Conservation (phyloP, 2,329 filamentous ascomycete species). For the Parastagonospora nodorum region DNA sequence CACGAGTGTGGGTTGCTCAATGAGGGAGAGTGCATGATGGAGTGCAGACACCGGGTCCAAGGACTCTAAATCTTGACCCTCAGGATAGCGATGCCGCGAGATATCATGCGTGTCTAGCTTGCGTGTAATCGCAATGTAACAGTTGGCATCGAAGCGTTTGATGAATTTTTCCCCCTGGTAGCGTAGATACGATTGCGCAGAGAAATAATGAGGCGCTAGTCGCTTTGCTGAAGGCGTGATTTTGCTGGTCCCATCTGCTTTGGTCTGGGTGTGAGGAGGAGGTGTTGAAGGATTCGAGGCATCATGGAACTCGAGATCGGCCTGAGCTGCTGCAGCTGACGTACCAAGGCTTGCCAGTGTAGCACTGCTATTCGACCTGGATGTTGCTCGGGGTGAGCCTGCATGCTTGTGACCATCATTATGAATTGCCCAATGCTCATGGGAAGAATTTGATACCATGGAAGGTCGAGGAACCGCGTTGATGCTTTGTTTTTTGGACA, state of each 20-base stretch:
- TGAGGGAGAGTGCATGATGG: conserved; percentile 75
- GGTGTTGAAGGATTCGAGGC: conserved; percentile 43
- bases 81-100: conserved; percentile 70
- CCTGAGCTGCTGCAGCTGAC: conserved; percentile 26
- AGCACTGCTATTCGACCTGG: conserved; percentile 42
- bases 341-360: conserved; percentile 17
- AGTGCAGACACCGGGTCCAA: conserved; percentile 60
- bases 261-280: conserved; percentile 20
- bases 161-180: conserved; percentile 98
- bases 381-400: conserved; percentile 49
- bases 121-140: conserved; percentile 97
- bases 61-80: conserved; percentile 32
- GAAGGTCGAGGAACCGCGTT: conserved; percentile 64
- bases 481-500: conserved; percentile 81
- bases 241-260: conserved; percentile 11
- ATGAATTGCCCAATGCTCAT: conserved; percentile 58
- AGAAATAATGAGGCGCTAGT: conserved; percentile 78
- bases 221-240: conserved; percentile 45
- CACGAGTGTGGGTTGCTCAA: conserved; percentile 87
- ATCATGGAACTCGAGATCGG: conserved; percentile 55
- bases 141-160: conserved; percentile 95
- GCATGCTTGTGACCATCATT: conserved; percentile 58
- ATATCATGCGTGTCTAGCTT: conserved; percentile 98
- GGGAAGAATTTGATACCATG: conserved; percentile 41
- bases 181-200: conserved; percentile 93